Evolutionary conservation across 2,329 filamentous ascomycete species (phyloP), one percentile per base, ranked within the genome.

Genomic region (Colletotrichum kahawae): DNA sequence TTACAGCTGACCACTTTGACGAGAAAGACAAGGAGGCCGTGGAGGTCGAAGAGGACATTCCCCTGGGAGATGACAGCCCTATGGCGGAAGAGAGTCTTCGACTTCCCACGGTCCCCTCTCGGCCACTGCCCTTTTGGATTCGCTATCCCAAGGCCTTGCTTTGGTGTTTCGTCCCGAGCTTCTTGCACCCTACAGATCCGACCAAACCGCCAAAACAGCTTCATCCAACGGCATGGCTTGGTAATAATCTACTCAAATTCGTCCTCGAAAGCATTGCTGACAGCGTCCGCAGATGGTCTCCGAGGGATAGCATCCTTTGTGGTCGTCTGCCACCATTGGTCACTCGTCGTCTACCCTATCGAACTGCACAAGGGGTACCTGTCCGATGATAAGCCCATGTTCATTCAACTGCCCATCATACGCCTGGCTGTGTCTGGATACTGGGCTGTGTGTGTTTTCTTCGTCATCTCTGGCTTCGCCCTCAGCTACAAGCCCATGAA

Each of bases 271-370:
- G 29, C 31, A 36, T 21, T 8, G 33, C 64, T 65, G 16, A 68
- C 34, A 38, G 27, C 18, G 21, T 31, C 12, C 24, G 12, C 18
- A 75, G 92, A 94, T 78, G 92, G 92, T 16, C 84, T 94, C 16
- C 85, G 93, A 79, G 92, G 93, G 5, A 93, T 94, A 76, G 92
- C 92, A 6, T 91, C 92, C 4, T 86, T 94, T 34, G 80, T 93
- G 33, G 92, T 94, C 16, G 94, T 93, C 81, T 86, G 88, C 77
- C 90, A 92, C 68, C 91, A 93, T 81, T 88, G 67, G 67, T 67
- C 68, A 7, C 62, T 75, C 14, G 33, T 71, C 38, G 60, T 29
- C 7, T 71, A 57, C 62, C 31, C 56, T 29, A 34, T 54, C 36
- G 31, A 48, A 13, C 63, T 74, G 13, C 68, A 71, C n/a, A 65